Percentiles rank a stretch among this genome's conserved stretches.
phyloP scores from a whole-genome alignment of 78 protist genomes.

The Planoprotostelium fungivorum region DNA sequence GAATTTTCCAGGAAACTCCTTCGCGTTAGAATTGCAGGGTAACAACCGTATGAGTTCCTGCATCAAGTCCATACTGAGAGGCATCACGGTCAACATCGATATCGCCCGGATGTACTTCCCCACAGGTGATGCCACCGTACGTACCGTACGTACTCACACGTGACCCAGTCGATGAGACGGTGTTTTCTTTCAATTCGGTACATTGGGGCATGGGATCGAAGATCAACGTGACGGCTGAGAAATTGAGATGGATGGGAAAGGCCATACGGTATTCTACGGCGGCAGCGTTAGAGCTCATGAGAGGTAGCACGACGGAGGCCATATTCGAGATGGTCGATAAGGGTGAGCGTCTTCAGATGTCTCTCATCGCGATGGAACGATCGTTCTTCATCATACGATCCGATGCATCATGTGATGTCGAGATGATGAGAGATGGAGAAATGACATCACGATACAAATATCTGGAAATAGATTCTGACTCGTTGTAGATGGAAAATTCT shows the following conservation, averaged over 20 bases:
- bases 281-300: conserved; percentile 35
- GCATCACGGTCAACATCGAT: conserved; percentile 59
- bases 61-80: conserved; percentile 41
- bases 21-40: conserved; percentile 53
- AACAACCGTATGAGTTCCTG: conserved; percentile 36
- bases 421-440: background rate
- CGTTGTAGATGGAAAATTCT: conserved; percentile 2
- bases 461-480: background rate
- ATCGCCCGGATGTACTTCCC: conserved; percentile 22
- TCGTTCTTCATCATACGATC: background rate
- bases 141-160: background rate
- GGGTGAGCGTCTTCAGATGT: background rate
- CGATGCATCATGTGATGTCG: background rate
- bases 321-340: conserved; percentile 52
- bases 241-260: conserved; percentile 65
- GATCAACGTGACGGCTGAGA: conserved; percentile 56
- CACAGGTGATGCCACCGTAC: background rate
- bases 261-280: conserved; percentile 60
- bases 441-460: no score
- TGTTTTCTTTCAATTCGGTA: conserved; percentile 42
- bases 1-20: conserved; percentile 31
- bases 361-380: no score
- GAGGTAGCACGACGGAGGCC: conserved; percentile 52
- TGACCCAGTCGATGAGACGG: background rate
- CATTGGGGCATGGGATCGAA: conserved; percentile 62